Evolutionary conservation across 2,329 filamentous ascomycete species (phyloP), one percentile per base, ranked within the genome.

Genomic region (Fusarium goolgardi): DNA sequence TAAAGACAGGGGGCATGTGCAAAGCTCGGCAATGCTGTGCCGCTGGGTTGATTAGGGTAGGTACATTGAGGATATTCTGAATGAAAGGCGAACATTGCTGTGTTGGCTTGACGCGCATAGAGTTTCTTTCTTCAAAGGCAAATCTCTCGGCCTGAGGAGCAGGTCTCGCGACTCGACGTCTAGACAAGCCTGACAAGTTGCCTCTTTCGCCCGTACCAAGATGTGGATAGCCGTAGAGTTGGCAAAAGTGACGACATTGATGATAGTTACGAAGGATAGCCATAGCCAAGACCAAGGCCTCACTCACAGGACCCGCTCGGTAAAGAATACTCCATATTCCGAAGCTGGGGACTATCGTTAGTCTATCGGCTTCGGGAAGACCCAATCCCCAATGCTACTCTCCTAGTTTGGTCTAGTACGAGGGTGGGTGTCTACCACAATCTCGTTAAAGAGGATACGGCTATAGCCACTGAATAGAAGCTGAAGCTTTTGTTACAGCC

Each of bases 211-310:
- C 41, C 27, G 43, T 34, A 57, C 29, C 44, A 27, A 35, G 34
- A 62, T 31, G 29, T 40, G 51, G 46, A 23, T 44, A 57, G 25
- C 47, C 32, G 35, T 20, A 43, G 35, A 65, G 62, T 57, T 62
- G 62, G 46, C 41, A 43, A 49, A 35, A 53, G 63, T 67, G 63
- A 67, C 63, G 63, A 67, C 51, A 67, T 50, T 58, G 18, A 39
- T n/a, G 57, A 51, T 55, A 63, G 49, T 54, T 29, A 50, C 47
- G 46, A 61, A 9, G 52, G 41, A 32, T 53, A 40, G 47, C 40
- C 59, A 11, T 29, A 11, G 27, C 27, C 27, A 29, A 29, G 27
- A 3, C 27, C 9, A 52, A 52, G 41, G 51, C 41, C 39, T 41
- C 31, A 29, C 31, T 18, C 58, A 56, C 25, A 40, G 37, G 43